Base-by-base conservation (phyloP, 768 basidiomycete genomes). In the Cubamyces sp. region DNA sequence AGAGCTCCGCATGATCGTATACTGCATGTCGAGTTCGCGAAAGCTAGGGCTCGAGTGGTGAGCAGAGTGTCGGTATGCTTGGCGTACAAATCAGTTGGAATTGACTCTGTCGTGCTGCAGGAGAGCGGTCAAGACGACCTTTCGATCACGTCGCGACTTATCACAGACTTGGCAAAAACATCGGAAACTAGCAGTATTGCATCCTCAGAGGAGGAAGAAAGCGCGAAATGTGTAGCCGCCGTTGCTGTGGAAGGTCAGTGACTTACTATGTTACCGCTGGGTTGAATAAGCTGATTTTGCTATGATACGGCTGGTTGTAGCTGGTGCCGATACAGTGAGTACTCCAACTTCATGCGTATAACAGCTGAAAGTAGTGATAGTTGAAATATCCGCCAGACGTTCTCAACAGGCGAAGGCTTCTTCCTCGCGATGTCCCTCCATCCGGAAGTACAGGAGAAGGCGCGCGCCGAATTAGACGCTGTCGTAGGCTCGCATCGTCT, bases 401-500 rank as follows among this genome's bases (percentile, higher is more conserved):
- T 64, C 15, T 71, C 72, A 15, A 58, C 70, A 0, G 41, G 70
- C 5, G 54, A 65, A 47, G 69, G 66, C 5, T 70, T 75, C 42
- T 62, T 74, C 30, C 55, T 71, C n/a, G 74, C 69, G 16, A 70
- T 74, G 69, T 65, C 66, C 4, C 61, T 69, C 15, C 63, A 69
- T 46, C 72, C 70, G 2, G 67, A 67, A 2, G 64, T 69, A 9
- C 72, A 72, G 45, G 25, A 49, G 40, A 51, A 49, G n/a, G 62
- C 61, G 1, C 58, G 46, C 6, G 66, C 53, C 1, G 66, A 66
- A 26, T 49, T 66, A 18, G 50, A 60, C 16, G 18, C 50, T 0
- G 59, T 64, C 7, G 58, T 66, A n/a, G 66, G 66, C 1, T 49
- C 30, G 2, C 43, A 64, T 18, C 58, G 66, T 18, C 52, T 66